Conservation (phyloP, 2,329 filamentous ascomycete species). For the Neurospora sp. region DNA sequence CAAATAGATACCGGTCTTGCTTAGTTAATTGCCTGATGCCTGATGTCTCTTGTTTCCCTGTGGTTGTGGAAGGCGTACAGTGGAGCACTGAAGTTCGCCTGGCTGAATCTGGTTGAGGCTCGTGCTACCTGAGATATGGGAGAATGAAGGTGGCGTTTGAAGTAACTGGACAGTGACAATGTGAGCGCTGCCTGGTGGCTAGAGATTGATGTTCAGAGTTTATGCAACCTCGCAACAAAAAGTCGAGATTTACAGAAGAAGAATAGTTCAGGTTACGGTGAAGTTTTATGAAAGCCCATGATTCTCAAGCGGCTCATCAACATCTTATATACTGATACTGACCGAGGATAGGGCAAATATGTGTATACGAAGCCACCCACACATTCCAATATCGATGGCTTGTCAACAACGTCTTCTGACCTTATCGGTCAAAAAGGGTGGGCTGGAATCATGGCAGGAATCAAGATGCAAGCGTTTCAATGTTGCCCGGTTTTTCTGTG, state of each 20-base stretch:
- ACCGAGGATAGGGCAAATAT: neutral
- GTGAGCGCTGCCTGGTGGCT: neutral
- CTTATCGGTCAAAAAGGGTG: neutral
- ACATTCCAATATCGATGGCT: neutral
- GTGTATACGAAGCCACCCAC: neutral
- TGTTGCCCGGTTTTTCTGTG: neutral
- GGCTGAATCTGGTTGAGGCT: neutral
- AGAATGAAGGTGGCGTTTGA: neutral
- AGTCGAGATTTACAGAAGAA: neutral
- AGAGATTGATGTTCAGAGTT: neutral
- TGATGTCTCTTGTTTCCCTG: neutral
- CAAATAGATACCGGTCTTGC: neutral
- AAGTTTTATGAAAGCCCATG: neutral
- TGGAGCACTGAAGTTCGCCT: neutral
- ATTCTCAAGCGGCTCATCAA: neutral
- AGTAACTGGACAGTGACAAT: neutral
- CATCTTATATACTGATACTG: neutral
- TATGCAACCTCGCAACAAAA: neutral
- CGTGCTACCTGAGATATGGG: neutral
- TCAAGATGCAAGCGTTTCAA: neutral
- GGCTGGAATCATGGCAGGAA: neutral
- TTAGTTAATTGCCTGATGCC: neutral
- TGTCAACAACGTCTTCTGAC: neutral
- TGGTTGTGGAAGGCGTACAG: neutral
- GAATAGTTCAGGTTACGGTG: neutral